Conservation (phyloP, 768 basidiomycete species). For the Amanita pallidorosea region DNA sequence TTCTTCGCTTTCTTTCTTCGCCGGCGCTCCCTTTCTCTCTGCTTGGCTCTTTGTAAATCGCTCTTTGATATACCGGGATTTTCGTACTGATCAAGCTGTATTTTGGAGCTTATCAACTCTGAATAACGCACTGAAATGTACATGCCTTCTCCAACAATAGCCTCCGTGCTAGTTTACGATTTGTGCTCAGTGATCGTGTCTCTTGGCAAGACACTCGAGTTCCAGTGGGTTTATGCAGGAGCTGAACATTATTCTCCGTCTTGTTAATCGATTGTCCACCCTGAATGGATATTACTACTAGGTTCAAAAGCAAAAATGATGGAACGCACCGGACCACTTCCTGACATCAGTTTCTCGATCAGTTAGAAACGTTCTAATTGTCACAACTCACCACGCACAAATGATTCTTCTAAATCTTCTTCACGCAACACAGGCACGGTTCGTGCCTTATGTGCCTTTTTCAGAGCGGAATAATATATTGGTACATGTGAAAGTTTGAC, state of each 20-base stretch:
- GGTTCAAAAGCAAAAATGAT: background rate
- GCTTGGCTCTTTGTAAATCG: constrained; percentile 58
- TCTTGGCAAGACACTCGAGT: constrained; percentile 82
- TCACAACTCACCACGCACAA: constrained; percentile 60
- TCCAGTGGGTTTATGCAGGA: constrained; percentile 83
- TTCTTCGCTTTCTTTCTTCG: constrained; percentile 73
- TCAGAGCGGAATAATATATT: constrained; percentile 58
- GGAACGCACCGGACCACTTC: constrained; percentile 63
- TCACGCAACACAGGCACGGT: constrained; percentile 59
- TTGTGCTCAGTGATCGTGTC: constrained; percentile 73
- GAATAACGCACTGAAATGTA: constrained; percentile 16
- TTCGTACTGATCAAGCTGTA: constrained; percentile 55
- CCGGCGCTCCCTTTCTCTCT: constrained; percentile 66
- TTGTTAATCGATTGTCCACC: constrained; percentile 98
- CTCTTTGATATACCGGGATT: constrained; percentile 75
- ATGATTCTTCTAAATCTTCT: constrained; percentile 76
- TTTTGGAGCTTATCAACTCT: constrained; percentile 11
- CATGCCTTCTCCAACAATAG: constrained; percentile 68
- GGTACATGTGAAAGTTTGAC: constrained; percentile 16
- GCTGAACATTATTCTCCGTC: constrained; percentile 83
- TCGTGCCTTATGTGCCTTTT: constrained; percentile 56
- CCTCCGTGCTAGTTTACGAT: constrained; percentile 68
- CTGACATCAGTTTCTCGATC: constrained; percentile 23
- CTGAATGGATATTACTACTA: constrained; percentile 16
- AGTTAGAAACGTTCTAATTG: background rate